Conservation (phyloP, 257 asterid species). For the Paraleonurus japonicus region DNA sequence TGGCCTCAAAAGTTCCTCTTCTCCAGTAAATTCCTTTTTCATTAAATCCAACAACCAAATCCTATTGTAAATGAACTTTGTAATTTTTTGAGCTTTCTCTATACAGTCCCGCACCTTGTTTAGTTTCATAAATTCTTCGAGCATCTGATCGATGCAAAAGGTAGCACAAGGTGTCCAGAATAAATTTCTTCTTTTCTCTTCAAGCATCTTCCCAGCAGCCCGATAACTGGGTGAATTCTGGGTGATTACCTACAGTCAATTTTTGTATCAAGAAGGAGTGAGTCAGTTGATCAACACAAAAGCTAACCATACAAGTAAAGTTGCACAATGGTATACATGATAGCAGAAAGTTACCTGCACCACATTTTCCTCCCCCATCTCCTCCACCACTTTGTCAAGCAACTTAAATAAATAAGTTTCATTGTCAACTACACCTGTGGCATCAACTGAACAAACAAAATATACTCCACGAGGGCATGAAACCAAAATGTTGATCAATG, state of each 20-base stretch:
- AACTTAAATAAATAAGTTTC: constrained; percentile 58
- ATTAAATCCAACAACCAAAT: constrained; percentile 67
- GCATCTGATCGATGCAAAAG: constrained; percentile 68
- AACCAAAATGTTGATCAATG: constrained; percentile 68
- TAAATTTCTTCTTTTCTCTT: constrained; percentile 68
- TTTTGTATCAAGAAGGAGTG: constrained; percentile 9
- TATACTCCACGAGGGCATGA: constrained; percentile 91
- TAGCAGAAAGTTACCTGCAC: constrained; percentile 60
- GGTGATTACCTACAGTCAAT: constrained; percentile 66
- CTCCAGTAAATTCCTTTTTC: constrained; percentile 84
- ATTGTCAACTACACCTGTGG: constrained; percentile 62
- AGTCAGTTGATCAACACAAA: constrained; percentile 27
- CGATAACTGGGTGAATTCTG: constrained; percentile 71
- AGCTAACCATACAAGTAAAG: constrained; percentile 2
- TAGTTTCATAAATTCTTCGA: constrained; percentile 64
- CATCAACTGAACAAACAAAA: constrained; percentile 85
- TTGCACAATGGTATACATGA: not conserved
- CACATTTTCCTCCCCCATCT: constrained; percentile 89
- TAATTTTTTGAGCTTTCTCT: constrained; percentile 76
- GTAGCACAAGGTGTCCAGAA: constrained; percentile 93
- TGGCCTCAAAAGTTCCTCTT: constrained; percentile 72
- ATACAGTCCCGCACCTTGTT: constrained; percentile 69
- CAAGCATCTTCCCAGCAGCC: constrained; percentile 96
- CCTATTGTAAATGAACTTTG: constrained; percentile 75
- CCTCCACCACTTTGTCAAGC: constrained; percentile 90